Percentiles rank a stretch among this genome's conserved stretches.
phyloP scores from a whole-genome alignment of 177 flowering plant genomes.

The Vitis hybrid region DNA sequence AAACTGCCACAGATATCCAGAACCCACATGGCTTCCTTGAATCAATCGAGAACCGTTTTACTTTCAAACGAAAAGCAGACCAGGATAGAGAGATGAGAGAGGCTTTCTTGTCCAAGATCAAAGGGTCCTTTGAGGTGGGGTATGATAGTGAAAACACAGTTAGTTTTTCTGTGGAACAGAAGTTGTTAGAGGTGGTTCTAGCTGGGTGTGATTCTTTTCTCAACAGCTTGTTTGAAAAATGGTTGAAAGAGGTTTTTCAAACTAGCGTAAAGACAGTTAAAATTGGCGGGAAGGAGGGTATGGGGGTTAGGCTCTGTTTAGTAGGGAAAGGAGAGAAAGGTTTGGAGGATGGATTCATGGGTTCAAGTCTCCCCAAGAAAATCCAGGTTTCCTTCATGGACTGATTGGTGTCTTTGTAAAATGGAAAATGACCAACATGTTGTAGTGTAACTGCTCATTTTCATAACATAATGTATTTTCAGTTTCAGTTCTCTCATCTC shows the following conservation, averaged over 20 bases:
- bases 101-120: constrained; percentile 40
- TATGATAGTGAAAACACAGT: constrained; percentile 26
- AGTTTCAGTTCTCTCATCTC: constrained; percentile 1
- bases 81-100: constrained; percentile 27
- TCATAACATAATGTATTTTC: constrained; percentile 16
- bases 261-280: constrained; percentile 48
- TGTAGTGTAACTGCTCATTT: constrained; percentile 27
- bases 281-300: constrained; percentile 44
- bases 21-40: constrained; percentile 38
- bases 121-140: constrained; percentile 33
- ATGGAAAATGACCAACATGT: constrained; percentile 17
- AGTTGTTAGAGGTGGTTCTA: constrained; percentile 50
- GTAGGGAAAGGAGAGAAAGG: constrained; percentile 35
- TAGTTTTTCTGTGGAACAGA: constrained; percentile 43
- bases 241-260: constrained; percentile 76
- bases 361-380: constrained; percentile 66
- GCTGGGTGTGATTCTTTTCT: constrained; percentile 39
- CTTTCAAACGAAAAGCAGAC: constrained; percentile 29
- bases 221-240: constrained; percentile 60
- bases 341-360: constrained; percentile 55
- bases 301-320: constrained; percentile 46
- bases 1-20: constrained; percentile 15
- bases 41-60: constrained; percentile 38
- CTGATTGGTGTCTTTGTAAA: constrained; percentile 17
- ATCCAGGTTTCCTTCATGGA: constrained; percentile 44